Conservation (phyloP, 257 asterid genomes). For the Solanum etuberosum region DNA sequence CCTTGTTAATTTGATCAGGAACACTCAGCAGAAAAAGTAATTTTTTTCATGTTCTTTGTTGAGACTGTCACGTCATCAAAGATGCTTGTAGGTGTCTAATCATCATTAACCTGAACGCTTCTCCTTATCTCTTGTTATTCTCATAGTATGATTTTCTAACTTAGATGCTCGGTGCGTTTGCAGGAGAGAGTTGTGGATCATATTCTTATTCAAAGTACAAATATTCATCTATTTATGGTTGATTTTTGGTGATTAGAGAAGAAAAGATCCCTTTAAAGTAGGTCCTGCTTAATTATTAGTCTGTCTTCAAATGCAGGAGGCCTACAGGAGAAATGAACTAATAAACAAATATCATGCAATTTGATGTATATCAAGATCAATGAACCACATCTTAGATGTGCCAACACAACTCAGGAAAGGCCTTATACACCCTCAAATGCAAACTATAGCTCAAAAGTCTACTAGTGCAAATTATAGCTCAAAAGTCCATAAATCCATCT, state of each 20-base stretch:
- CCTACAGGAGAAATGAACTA: background rate
- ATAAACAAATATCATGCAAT: background rate
- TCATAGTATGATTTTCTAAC: background rate
- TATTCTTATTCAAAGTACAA: background rate
- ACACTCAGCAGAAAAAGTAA: background rate
- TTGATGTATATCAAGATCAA: background rate
- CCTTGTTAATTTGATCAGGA: background rate
- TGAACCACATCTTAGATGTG: too few species aligned
- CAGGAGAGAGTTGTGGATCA: background rate
- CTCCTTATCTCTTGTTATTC: background rate
- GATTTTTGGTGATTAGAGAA: too few species aligned
- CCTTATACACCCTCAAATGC: background rate
- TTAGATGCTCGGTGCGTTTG: background rate
- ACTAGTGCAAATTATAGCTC: background rate
- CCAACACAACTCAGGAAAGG: background rate
- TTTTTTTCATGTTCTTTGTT: background rate
- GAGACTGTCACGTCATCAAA: background rate
- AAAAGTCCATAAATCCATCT: background rate
- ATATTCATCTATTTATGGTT: too few species aligned
- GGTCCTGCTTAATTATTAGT: background rate
- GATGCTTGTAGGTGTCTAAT: background rate
- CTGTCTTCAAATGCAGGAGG: background rate
- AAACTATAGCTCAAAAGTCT: background rate
- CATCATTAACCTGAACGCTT: background rate
- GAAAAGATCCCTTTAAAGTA: too few species aligned